Base-by-base conservation (phyloP, 75 land plant species). In the Larix kaempferi region DNA sequence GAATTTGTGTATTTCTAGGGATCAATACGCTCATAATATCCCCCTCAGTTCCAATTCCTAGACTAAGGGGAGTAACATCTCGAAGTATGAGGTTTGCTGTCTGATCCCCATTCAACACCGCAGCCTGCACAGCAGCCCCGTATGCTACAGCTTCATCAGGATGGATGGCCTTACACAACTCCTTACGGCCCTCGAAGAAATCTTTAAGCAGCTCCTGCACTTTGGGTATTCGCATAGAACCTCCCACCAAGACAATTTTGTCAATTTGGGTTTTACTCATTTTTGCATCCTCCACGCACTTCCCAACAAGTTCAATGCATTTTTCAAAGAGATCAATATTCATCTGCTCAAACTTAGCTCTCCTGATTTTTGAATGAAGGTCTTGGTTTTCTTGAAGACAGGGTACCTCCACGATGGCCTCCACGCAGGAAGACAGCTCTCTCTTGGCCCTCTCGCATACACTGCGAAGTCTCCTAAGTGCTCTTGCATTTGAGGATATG, bases 21-120 rank as follows among this genome's bases (percentile, higher is more conserved):
- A 84, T 71, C 65, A 84, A 59, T 16, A 80, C 84, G 15, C 60
- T 61, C 85, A 84, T 84, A 0, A 81, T 72, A 54, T 74, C 85
- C 21, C 83, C 83, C 0, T 64, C 63, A 33, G 72, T 69, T 49
- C 74, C 84, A 39, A 80, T 33, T 3, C 85, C 85, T 16, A 80
- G 74, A 22, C 78, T 75, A 35, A 84, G 49, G 21, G 85, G 85
- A 17, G 84, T 80, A 21, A 84, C 85, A 71, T 84, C 85, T 44
- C 49, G 49, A 44, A 44, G 49, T 44, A 44, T 44, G 8, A 44
- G 49, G 10, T 80, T 44, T 44, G 7, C 78, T 41, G 59, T 80
- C 19, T 79, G 69, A 10, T 80, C 81, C 7, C 78, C 81, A 27
- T 79, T 80, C 65, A 80, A 41, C 23, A 80, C 76, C 5, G 78